Evolutionary conservation across 2,329 filamentous ascomycete genomes (phyloP).

Genomic region (Sporothrix euskadiensis): DNA sequence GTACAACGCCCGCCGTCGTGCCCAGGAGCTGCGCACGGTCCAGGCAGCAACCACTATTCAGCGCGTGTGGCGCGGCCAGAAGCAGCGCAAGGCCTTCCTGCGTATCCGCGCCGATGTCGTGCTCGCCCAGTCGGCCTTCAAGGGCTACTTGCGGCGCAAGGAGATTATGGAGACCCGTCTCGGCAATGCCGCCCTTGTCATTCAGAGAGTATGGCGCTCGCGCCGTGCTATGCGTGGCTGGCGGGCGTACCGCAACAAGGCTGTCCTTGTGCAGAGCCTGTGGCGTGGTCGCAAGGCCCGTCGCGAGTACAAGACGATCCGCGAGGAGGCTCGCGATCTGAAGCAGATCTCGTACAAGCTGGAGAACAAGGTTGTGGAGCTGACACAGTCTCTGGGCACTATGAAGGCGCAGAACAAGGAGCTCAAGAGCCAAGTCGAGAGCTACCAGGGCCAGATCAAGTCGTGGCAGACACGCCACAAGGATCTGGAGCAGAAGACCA

Average conservation of each 20-base stretch:
- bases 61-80: conserved; percentile 89
- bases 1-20: conserved; percentile 72
- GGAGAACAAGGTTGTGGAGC: conserved; percentile 98
- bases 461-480: conserved; percentile 94
- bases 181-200: conserved; percentile 85
- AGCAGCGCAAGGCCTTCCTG: conserved; percentile 79
- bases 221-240: conserved; percentile 76
- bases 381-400: conserved; percentile 88
- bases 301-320: conserved; percentile 81
- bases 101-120: conserved; percentile 80
- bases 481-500: conserved; percentile 81
- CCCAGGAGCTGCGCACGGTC: conserved; percentile 77
- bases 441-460: conserved; percentile 93
- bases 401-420: conserved; percentile 95
- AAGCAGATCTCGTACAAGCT: conserved; percentile 99
- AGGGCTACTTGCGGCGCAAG: conserved; percentile 87
- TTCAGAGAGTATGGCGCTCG: conserved; percentile 87
- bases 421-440: conserved; percentile 84
- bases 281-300: conserved; percentile 86
- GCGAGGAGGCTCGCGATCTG: conserved; percentile 94
- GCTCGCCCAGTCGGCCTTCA: conserved; percentile 83
- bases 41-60: conserved; percentile 94
- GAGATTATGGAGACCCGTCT: conserved; percentile 91
- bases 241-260: conserved; percentile 86
- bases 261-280: conserved; percentile 85